Percentiles rank a stretch among this genome's conserved stretches.
Conservation (phyloP, 495 filamentous ascomycete species). For the Penicillium atrosanguineum region DNA sequence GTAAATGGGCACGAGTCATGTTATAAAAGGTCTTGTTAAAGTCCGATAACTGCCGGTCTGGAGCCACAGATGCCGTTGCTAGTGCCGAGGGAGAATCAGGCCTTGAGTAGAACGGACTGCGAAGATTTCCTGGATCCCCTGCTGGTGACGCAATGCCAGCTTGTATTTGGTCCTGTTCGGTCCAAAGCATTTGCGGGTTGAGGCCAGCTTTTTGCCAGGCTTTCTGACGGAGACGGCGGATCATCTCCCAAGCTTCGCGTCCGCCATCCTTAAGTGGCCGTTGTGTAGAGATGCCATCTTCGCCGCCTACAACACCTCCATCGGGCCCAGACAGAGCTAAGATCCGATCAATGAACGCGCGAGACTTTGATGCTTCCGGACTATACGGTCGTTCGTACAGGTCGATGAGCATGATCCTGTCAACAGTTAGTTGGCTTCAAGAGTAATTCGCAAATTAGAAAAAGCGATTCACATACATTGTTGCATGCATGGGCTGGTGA, state of each 20-base stretch:
- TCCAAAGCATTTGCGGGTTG: conserved; percentile 46
- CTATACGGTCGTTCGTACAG: conserved; percentile 51
- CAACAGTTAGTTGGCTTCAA: conserved; percentile 1
- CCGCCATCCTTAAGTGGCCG: conserved; percentile 52
- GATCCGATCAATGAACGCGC: conserved; percentile 51
- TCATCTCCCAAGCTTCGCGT: conserved; percentile 55
- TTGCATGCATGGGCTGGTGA: conserved; percentile 56
- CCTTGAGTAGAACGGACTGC: conserved; percentile 14
- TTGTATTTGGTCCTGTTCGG: conserved; percentile 46
- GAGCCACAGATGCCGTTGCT: not conserved
- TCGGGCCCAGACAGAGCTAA: conserved; percentile 52
- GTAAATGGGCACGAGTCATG: conserved; percentile 37
- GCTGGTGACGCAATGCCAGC: conserved; percentile 30
- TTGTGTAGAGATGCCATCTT: conserved; percentile 46
- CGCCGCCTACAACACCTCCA: conserved; percentile 50
- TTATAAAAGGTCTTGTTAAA: conserved; percentile 41
- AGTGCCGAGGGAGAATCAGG: conserved; percentile 8
- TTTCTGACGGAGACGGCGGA: conserved; percentile 49
- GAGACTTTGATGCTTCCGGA: conserved; percentile 45
- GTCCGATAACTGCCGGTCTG: conserved; percentile 24
- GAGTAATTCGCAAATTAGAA: not conserved
- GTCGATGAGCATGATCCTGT: conserved; percentile 54
- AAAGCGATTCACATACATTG: conserved; percentile 32
- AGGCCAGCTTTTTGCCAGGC: conserved; percentile 51
- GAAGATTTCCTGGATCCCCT: conserved; percentile 16